Base-by-base conservation (phyloP, 768 basidiomycete genomes). In the Serendipita sp. region DNA sequence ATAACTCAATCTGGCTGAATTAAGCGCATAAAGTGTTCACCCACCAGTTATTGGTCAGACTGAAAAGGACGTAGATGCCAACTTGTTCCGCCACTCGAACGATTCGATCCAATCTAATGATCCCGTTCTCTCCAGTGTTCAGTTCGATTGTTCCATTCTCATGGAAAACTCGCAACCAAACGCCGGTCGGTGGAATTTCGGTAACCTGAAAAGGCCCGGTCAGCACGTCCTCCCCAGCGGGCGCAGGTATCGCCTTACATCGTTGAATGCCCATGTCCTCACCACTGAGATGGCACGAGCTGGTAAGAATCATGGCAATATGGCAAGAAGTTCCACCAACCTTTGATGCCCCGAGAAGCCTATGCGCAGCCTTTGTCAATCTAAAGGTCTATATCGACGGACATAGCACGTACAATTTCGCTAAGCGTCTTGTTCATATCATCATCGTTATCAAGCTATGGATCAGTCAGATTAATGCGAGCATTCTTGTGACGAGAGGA, bases 241-340 rank as follows among this genome's bases (percentile, higher is more conserved):
- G 71, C 40, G 13, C 13, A 40, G 40, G 5, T 5, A 13, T 40
- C 40, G 40, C 2, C 73, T 72, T 45, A 84, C 83, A 66, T 83
- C 81, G 82, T 87, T 86, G 72, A 87, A 87, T 16, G 79, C 86
- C 86, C 86, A 88, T 2, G 81, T 75, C 45, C 85, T 77, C 33
- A 87, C 79, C 23, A 83, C 83, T 40, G 13, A 44, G 74, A 81
- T 67, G 84, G 77, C 5, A 40, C 2, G 77, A 76, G 11, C 80
- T 8, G 5, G 48, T 52, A 31, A 23, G 18, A 52, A 52, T 33
- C 6, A 13, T 40, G 40, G 40, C 40, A 5, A 13, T 40, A 40
- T 10, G 48, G 2, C 48, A n/a, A 52, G 5, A 8, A 31, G 48
- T 33, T 18, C 8, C 8, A 31, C 31, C 5, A 18, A 52, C 18